Evolutionary conservation across 768 basidiomycete genomes (phyloP), one percentile per base, ranked within the genome.

Genomic region (Lentinula guzmanii): DNA sequence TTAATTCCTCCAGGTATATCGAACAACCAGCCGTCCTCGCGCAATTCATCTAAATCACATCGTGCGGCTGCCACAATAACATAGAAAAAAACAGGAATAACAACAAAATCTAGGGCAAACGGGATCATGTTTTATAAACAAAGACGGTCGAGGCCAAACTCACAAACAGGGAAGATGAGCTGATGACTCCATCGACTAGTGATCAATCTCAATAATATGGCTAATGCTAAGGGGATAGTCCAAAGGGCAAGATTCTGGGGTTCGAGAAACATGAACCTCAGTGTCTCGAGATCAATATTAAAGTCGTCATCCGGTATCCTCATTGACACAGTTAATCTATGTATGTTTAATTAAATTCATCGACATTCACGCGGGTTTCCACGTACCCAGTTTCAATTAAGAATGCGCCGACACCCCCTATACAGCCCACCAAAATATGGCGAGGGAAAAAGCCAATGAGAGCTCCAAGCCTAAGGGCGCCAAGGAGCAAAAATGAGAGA

Each of bases 341-440:
- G 52, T 8, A 63, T 39, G 52, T 8, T 59, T 43, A 13, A 10
- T 54, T 62, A 61, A 48, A 41, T 43, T 46, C 33, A n/a, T 54
- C 16, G n/a, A 28, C 21, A 7, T 4, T 28, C 34, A 52, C 8
- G 1, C 11, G 9, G 21, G 28, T 8, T 42, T 28, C 9, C 37
- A 68, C 81, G 61, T 65, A 91, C 89, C 93, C 95, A 0, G 95
- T 98, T 66, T 89, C 79, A 45, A 98, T 84, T 51, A 99, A 78
- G 73, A 98, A 99, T 8, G 88, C 85, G 15, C 96, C 96, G 35
- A 98, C 93, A n/a, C 96, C 95, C 9, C 95, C 95, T 43, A 98
- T 98, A 67, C 90, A 90, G 13, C 95, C 95, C n/a, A 99, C 92
- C 33, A 98, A 82, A 69, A 98, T 97, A 69, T 97, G 95, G 13